These are phyloP conservation scores for Monilinia aucupariae DNA, from an alignment of 2,329 filamentous ascomycete species.

Conservation along the genomic window DNA sequence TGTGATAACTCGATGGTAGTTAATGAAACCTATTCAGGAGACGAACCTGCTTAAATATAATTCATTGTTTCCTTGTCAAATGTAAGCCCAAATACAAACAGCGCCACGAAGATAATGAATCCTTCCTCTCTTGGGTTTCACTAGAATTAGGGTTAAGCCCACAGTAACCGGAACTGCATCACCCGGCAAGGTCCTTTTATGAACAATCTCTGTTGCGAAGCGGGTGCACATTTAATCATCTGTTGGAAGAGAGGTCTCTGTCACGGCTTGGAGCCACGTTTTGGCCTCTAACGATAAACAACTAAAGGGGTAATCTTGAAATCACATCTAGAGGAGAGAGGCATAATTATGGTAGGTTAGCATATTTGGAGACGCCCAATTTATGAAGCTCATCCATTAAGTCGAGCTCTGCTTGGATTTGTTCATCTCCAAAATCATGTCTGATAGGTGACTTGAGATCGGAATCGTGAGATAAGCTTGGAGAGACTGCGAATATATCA, in stretches of 20 bases:
- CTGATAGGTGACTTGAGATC: background rate
- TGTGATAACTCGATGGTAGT: background rate
- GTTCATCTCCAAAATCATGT: constrained; percentile 22
- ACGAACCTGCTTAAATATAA: constrained; percentile 1
- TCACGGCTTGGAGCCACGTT: constrained; percentile 37
- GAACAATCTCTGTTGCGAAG: constrained; percentile 43
- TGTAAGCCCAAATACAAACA: background rate
- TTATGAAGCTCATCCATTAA: constrained; percentile 24
- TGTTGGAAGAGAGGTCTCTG: constrained; percentile 38
- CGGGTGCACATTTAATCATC: constrained; percentile 39
- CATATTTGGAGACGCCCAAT: constrained; percentile 19
- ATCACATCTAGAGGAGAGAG: background rate
- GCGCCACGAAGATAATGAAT: background rate
- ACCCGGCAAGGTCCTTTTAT: constrained; percentile 24
- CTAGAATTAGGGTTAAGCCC: constrained; percentile 6
- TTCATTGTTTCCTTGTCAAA: constrained; percentile 4
- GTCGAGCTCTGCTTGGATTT: constrained; percentile 21
- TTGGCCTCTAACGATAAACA: constrained; percentile 40
- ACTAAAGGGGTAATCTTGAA: constrained; percentile 13
- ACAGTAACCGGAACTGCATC: constrained; percentile 13
- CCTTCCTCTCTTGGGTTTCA: constrained; percentile 14
- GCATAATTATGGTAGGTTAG: constrained; percentile 23
- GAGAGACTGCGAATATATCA: background rate
- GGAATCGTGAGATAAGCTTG: background rate
- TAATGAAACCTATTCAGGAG: background rate